Base-by-base conservation (phyloP, 495 filamentous ascomycete species). In the Barbatosphaeria neglecta region DNA sequence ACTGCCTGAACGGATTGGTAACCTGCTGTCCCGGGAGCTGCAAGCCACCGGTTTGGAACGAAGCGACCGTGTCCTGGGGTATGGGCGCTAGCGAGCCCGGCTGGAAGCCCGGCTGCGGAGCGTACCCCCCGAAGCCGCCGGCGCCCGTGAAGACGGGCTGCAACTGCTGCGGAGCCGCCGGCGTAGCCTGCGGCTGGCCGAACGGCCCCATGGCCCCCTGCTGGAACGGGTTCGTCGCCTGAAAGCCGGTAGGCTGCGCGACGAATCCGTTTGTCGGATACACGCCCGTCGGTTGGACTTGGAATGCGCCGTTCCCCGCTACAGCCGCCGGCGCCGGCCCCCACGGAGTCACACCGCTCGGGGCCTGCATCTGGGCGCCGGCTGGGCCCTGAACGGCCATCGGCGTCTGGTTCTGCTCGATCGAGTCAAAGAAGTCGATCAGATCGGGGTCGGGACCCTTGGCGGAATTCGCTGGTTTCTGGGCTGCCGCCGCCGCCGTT, bases 371-470 rank as follows among this genome's bases (percentile, higher is more conserved):
- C 28, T 65, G 63, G 19, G 52, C 35, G 11, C 68, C 59, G 20
- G 63, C 49, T n/a, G n/a, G n/a, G n/a, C n/a, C n/a, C 41, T 79
- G 75, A 3, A 62, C 57, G 20, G 52, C 64, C 66, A 81, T 81
- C 63, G 85, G 78, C 48, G 89, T 87, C 62, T 90, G 87, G 50
- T 90, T 90, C 55, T 86, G 83, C 55, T 97, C 89, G 57, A 99
- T 97, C 2, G 90, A 90, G 49, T 92, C 92, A 59, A 99, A 99
- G 62, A 99, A 95, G 61, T 99, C 92, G 55, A 99, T 99, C 44
- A 99, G 68, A 66, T 97, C 86, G 41, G 82, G 73, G 47, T 80
- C 81, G 0, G 84, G 82, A 3, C 80, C 77, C 46, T 81, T 82
- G 19, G 73, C 66, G 1, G 65, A 48, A 40, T 62, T 56, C 16